These are phyloP conservation scores for Phytophthora cactorum DNA, from an alignment of 352 stramenopile genomes.

Conservation along the genomic window DNA sequence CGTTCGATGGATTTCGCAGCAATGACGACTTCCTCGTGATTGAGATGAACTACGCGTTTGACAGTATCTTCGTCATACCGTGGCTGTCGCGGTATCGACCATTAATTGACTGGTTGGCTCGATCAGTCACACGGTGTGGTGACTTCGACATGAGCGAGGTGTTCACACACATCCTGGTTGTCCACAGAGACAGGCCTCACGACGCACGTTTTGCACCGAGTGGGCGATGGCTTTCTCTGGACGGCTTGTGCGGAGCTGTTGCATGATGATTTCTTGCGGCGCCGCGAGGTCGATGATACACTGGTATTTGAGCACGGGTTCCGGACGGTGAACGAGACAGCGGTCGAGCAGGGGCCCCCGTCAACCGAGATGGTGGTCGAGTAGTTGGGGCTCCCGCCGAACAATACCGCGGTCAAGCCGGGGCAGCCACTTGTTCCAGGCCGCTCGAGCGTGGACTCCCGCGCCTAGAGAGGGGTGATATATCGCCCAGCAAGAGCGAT, in stretches of 20 bases:
- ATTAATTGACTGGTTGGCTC: no score
- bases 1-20: not conserved
- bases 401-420: not conserved
- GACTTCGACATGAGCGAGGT: not conserved
- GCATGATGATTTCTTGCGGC: no score
- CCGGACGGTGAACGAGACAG: not conserved
- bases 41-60: not conserved
- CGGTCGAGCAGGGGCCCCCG: not conserved
- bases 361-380: no score
- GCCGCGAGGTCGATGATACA: not conserved
- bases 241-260: not conserved
- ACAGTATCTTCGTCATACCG: not conserved
- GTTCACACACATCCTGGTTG: not conserved
- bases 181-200: not conserved
- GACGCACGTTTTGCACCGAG: not conserved
- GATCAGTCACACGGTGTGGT: not conserved
- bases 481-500: no score
- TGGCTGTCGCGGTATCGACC: not conserved
- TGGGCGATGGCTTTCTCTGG: not conserved
- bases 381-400: not conserved
- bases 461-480: no score
- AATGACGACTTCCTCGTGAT: not conserved
- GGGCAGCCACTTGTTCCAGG: not conserved
- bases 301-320: no score
- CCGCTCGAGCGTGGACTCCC: no score